Conservation (phyloP, 257 asterid species). For the Anisodus tanguticus region DNA sequence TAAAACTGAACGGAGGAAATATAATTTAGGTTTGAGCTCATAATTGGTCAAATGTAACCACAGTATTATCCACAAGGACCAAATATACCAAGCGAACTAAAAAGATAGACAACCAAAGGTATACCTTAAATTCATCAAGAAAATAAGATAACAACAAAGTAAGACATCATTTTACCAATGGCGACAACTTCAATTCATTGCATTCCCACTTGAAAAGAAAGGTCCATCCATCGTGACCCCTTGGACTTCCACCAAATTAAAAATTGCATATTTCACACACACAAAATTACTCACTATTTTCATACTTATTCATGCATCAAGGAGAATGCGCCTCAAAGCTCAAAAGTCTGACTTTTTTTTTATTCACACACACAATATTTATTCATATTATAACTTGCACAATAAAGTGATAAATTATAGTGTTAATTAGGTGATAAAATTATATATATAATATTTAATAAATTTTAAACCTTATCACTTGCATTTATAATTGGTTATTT, state of each 20-base stretch:
- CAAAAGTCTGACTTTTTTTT: background rate
- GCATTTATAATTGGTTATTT: too few relatives aligned
- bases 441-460: too few relatives aligned
- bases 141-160: conserved; percentile 19
- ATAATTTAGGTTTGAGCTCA: background rate
- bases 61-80: too few relatives aligned
- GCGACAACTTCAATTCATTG: conserved; percentile 10
- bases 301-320: conserved; percentile 6
- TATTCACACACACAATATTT: background rate
- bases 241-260: conserved; percentile 2
- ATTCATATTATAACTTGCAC: background rate
- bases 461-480: too few relatives aligned
- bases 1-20: too few relatives aligned
- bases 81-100: too few relatives aligned
- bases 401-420: background rate
- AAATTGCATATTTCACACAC: background rate
- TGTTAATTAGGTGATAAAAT: too few relatives aligned
- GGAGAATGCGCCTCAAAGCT: background rate
- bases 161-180: too few relatives aligned
- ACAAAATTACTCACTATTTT: background rate
- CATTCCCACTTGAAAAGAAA: conserved; percentile 14
- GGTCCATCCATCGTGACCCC: conserved; percentile 9
- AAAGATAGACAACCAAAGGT: too few relatives aligned
- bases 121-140: background rate
- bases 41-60: too few relatives aligned